Evolutionary conservation across 768 basidiomycete genomes (phyloP).

Genomic region (Leccinum ochraceum): DNA sequence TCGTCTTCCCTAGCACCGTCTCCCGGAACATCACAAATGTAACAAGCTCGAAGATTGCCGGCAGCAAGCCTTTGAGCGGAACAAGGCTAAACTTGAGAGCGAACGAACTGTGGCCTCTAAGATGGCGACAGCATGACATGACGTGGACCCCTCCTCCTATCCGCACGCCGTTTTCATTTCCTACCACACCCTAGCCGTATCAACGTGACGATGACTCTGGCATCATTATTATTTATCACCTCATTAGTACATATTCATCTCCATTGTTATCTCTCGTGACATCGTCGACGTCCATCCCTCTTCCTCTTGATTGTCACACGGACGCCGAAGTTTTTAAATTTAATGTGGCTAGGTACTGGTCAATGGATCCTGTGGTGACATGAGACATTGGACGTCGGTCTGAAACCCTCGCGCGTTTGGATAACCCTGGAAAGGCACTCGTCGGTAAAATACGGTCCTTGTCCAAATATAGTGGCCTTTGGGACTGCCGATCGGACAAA

Average conservation of each 20-base stretch:
- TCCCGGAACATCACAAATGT: constrained; percentile 88
- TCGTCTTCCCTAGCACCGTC: constrained; percentile 61
- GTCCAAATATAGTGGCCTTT: background rate
- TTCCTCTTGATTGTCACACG: constrained; percentile 15
- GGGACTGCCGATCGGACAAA: constrained; percentile 5
- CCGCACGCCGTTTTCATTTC: constrained; percentile 5
- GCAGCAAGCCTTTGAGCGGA: constrained; percentile 84
- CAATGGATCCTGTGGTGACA: constrained; percentile 15
- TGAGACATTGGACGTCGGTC: constrained; percentile 1
- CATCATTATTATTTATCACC: constrained; percentile 30
- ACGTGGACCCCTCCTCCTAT: constrained; percentile 13
- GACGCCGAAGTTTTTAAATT: constrained; percentile 1
- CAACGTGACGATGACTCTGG: constrained; percentile 24
- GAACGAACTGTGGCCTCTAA: constrained; percentile 86
- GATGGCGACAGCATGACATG: constrained; percentile 71
- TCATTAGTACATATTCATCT: constrained; percentile 20
- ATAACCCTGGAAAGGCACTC: background rate
- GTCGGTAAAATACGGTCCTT: background rate
- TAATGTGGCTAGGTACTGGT: constrained; percentile 18
- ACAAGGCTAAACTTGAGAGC: constrained; percentile 85
- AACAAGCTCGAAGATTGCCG: constrained; percentile 81
- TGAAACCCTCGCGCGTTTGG: background rate
- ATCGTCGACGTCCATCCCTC: constrained; percentile 7
- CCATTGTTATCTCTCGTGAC: constrained; percentile 12
- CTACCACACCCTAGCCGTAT: constrained; percentile 14